Conservation (phyloP, 371 early-diverging fungal genomes). For the Rhizopus arrhizus region DNA sequence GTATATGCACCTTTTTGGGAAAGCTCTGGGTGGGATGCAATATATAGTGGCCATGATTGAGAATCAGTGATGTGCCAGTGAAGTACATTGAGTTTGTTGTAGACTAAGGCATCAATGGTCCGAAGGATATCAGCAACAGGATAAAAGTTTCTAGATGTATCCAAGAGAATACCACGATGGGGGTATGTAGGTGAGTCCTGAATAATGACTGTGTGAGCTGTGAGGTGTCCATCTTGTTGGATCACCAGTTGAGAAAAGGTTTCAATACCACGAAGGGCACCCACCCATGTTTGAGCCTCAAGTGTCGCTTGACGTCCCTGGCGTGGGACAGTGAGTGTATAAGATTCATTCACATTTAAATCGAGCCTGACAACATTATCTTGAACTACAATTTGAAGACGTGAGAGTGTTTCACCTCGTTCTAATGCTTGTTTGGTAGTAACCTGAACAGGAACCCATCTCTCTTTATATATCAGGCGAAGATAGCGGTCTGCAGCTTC, state of each 20-base stretch:
- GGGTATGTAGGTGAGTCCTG: constrained; percentile 66
- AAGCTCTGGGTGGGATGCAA: constrained; percentile 67
- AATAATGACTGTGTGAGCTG: constrained; percentile 64
- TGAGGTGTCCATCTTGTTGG: constrained; percentile 26
- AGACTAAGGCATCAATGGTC: constrained; percentile 76
- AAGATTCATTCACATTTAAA: constrained; percentile 67
- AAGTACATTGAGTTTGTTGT: constrained; percentile 79
- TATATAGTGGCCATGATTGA: constrained; percentile 75
- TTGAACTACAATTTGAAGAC: constrained; percentile 31
- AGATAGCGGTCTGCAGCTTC: constrained; percentile 44
- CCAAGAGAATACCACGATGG: constrained; percentile 78
- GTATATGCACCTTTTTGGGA: constrained; percentile 70
- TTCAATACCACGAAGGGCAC: constrained; percentile 79
- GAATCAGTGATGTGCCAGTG: constrained; percentile 86
- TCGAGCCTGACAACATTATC: constrained; percentile 44
- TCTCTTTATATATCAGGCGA: constrained; percentile 39
- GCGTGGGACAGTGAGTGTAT: constrained; percentile 59
- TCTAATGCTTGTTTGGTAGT: constrained; percentile 17
- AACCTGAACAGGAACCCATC: constrained; percentile 43
- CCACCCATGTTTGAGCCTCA: constrained; percentile 71
- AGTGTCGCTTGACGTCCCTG: constrained; percentile 53
- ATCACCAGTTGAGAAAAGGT: constrained; percentile 74
- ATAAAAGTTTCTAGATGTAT: constrained; percentile 79
- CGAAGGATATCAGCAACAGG: constrained; percentile 62
- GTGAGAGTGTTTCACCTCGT: constrained; percentile 11